Conservation (phyloP, 306 rosid species). For the Cercis canadensis region DNA sequence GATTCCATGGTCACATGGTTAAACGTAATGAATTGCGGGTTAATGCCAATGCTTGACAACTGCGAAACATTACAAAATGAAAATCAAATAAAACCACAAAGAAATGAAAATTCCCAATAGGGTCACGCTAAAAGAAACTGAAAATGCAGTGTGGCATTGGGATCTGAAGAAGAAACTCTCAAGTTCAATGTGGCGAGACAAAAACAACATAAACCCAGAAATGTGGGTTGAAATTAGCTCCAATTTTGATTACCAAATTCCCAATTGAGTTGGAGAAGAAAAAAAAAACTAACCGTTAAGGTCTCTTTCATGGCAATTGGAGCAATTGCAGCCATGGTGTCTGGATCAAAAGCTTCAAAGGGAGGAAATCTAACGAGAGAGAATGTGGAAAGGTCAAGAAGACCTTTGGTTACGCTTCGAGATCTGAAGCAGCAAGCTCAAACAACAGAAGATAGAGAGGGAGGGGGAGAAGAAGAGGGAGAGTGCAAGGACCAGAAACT, state of each 20-base stretch:
- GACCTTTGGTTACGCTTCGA: constrained; percentile 34
- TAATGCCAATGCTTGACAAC: constrained; percentile 77
- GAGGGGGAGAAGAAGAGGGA: constrained; percentile 37
- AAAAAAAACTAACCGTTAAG: constrained; percentile 57
- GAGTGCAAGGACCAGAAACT: constrained; percentile 27
- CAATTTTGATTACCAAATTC: constrained; percentile 18
- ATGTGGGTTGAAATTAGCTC: not conserved
- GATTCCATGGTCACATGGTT: constrained; percentile 90
- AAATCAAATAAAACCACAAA: constrained; percentile 8
- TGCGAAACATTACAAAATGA: constrained; percentile 33
- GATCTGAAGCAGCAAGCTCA: constrained; percentile 45
- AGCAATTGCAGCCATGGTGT: constrained; percentile 68
- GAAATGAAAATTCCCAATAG: constrained; percentile 16
- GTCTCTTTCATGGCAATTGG: constrained; percentile 74
- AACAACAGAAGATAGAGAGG: constrained; percentile 20
- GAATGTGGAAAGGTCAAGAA: constrained; percentile 26
- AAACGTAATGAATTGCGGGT: constrained; percentile 74
- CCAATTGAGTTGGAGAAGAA: constrained; percentile 1
- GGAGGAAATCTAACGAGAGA: constrained; percentile 24
- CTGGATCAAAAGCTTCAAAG: constrained; percentile 35
- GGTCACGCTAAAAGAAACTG: constrained; percentile 20
- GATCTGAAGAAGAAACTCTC: constrained; percentile 31
- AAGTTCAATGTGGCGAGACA: not conserved
- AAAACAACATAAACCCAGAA: constrained; percentile 13
- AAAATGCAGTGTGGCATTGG: constrained; percentile 15